A percentile compares a stretch with the other conserved stretches of the same genome.
phyloP scores from a whole-genome alignment of 495 filamentous ascomycete species.

The Aspergillus heteromorphus region DNA sequence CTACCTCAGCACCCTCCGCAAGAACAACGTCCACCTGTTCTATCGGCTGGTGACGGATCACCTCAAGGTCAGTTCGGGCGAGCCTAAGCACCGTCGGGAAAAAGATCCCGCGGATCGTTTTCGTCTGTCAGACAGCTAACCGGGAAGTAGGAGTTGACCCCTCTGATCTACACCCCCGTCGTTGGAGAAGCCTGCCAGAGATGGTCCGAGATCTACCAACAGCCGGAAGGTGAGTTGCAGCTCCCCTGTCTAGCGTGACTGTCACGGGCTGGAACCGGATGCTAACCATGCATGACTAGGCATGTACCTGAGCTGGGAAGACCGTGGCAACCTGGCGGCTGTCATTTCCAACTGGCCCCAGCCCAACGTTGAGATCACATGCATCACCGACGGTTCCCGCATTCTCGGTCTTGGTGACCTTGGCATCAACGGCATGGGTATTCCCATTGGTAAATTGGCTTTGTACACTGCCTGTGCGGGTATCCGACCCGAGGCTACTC shows the following conservation, averaged over 20 bases:
- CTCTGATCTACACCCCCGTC: constrained; percentile 93
- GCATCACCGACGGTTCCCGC: constrained; percentile 93
- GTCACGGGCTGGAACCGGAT: constrained; percentile 23
- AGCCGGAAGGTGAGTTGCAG: constrained; percentile 68
- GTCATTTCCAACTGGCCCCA: constrained; percentile 90
- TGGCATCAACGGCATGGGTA: constrained; percentile 96
- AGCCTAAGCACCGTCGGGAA: neutral
- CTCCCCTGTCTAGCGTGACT: constrained; percentile 5
- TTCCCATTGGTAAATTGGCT: constrained; percentile 91
- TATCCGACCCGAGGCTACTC: constrained; percentile 85
- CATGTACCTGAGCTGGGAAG: constrained; percentile 87
- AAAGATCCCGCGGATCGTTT: neutral
- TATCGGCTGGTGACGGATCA: constrained; percentile 90
- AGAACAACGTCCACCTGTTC: constrained; percentile 87
- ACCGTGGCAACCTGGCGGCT: constrained; percentile 73
- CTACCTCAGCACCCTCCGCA: constrained; percentile 83
- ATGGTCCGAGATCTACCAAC: constrained; percentile 94
- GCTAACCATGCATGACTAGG: constrained; percentile 37
- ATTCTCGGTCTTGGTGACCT: constrained; percentile 95
- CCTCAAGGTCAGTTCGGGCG: constrained; percentile 53
- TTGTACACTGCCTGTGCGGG: constrained; percentile 95
- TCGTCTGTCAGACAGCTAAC: constrained; percentile 9
- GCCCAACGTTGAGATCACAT: constrained; percentile 84
- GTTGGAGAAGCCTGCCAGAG: constrained; percentile 94
- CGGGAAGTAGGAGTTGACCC: constrained; percentile 66